Base-by-base conservation (phyloP, 2,329 filamentous ascomycete species). In the Trichoderma lentiforme region DNA sequence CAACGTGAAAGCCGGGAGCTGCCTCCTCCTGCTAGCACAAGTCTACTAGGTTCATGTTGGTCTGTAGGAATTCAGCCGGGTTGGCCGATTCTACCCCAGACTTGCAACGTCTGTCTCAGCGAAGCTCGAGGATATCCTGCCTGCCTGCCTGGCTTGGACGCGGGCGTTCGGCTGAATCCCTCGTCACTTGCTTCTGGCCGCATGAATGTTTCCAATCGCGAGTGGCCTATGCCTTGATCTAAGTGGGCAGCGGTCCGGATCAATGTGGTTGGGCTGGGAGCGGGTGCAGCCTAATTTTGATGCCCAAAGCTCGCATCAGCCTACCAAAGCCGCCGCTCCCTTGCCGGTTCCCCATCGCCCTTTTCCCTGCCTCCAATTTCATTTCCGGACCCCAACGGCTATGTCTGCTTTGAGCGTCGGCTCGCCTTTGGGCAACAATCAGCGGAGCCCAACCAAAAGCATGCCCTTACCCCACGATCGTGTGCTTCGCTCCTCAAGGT, bases 351-450 rank as follows among this genome's bases (percentile, higher is more conserved):
- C 57, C 62, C 69, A 65, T 53, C 28, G 43, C 39, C 47, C 36
- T 4, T 14, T 51, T 68, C 43, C 63, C 69, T 68, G 72, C 51
- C 68, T 64, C 43, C 28, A 53, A 70, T 21, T 62, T 70, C 67
- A 70, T 36, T 70, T 70, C 67, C 67, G 67, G 67, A 58, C 56
- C 66, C 56, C 57, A 68, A 28, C 51, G 8, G 34, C 66, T n/a
- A 30, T 68, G 30, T 15, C 66, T 64, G 43, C 43, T 58, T 70
- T 53, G 39, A 70, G 57, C 66, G 70, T 72, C 63, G 66, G 70
- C 70, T 60, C 58, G 56, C 60, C 60, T 61, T 73, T 71, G 72
- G 72, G 72, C 72, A 73, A 73, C 68, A 73, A 73, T 68, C 61
- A 57, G 57, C 43, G 62, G 72, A 67, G 72, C 72, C 72, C 72